A percentile compares a stretch with the other conserved stretches of the same genome.
These are phyloP conservation scores for Calocera viscosa DNA, from an alignment of 768 basidiomycete species.

Conservation along the genomic window DNA sequence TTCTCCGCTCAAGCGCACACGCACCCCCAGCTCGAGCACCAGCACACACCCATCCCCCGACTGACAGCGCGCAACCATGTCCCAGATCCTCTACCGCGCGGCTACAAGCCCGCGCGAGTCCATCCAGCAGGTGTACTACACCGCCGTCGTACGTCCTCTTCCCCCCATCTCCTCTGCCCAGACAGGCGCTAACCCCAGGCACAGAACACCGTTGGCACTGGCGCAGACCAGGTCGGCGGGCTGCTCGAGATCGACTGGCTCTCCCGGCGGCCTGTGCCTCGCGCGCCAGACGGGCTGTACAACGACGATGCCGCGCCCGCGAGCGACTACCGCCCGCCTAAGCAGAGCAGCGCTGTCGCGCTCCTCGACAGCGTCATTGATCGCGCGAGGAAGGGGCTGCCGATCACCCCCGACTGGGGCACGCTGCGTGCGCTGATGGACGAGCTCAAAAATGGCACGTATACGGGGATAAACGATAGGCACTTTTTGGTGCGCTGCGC, in stretches of 20 bases:
- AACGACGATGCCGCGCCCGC: constrained; percentile 29
- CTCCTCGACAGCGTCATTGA: constrained; percentile 10
- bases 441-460: constrained; percentile 33
- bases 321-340: constrained; percentile 14
- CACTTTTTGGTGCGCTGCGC: constrained; percentile 36
- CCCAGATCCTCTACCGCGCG: background rate
- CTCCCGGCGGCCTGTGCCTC: constrained; percentile 29
- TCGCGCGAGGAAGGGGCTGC: constrained; percentile 6
- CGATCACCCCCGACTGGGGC: constrained; percentile 9
- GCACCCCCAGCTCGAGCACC: too few species aligned
- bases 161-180: background rate
- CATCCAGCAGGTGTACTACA: background rate
- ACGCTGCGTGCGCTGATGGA: constrained; percentile 25
- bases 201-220: constrained; percentile 8
- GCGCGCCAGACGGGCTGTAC: constrained; percentile 36
- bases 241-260: constrained; percentile 20
- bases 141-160: constrained; percentile 3
- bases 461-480: constrained; percentile 45
- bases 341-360: constrained; percentile 1
- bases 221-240: background rate
- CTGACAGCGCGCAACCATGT: background rate
- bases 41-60: background rate
- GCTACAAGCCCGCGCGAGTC: background rate
- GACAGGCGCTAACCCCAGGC: constrained; percentile 10
- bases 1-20: too few species aligned